Evolutionary conservation across 2,329 filamentous ascomycete species (phyloP), one percentile per base, ranked within the genome.

Genomic region (Aureobasidium sp.): DNA sequence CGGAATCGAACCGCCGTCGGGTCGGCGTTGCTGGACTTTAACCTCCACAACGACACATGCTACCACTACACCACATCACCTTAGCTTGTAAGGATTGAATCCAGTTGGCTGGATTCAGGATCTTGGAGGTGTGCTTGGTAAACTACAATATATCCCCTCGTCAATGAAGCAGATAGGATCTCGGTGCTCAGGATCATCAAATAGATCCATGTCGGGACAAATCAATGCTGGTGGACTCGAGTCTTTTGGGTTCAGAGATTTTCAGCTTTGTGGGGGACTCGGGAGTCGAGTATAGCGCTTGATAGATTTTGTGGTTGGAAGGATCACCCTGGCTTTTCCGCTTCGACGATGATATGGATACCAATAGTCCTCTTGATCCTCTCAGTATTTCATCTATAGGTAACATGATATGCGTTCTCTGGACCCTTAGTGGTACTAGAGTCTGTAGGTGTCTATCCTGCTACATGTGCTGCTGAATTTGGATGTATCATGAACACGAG

Each of bases 31-130:
- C 48, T 55, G 51, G 34, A 55, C 2, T 55, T 39, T 55, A 41
- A 55, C 37, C 34, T 55, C 51, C 51, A 55, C 51, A 55, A 55
- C 34, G 51, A 55, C 37, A 41, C 51, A 55, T 55, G 51, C 51
- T 55, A 55, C 51, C 51, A 55, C 51, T 55, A 55, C 51, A 55
- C 51, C 51, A 55, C 51, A 55, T 55, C 51, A 55, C 51, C 51
- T 55, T 55, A 41, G 51, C 51, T 55, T 55, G 34, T 55, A 39
- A 41, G 48, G 31, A 3, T 25, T 41, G 51, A 55, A 55, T 41
- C 51, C 25, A 36, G 51, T 55, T 55, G 51, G 51, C 51, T 36
- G n/a, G 51, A 55, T 55, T 55, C 51, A 55, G 51, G 51, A 55
- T 55, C 51, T 55, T 55, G 48, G 9, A 5, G 2, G 6, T 12